Percentiles rank a stretch among this genome's conserved stretches.
Conservation (phyloP, 2,329 filamentous ascomycete species). For the Apiospora malaysiana region DNA sequence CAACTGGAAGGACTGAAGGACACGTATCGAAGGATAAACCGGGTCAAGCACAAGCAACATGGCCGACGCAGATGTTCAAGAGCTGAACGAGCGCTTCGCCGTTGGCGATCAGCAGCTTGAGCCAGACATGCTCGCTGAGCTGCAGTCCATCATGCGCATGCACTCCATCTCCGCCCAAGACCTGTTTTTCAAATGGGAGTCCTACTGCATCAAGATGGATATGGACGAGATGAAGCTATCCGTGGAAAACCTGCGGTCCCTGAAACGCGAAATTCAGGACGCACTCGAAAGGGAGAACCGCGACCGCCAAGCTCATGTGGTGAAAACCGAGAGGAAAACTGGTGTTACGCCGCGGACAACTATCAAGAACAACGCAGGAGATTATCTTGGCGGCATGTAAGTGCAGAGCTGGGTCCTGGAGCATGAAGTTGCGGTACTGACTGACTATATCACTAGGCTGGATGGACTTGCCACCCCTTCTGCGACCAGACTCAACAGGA, state of each 20-base stretch:
- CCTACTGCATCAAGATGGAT: constrained; percentile 95
- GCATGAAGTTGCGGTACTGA: constrained; percentile 29
- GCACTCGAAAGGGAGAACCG: constrained; percentile 78
- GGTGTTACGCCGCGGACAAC: constrained; percentile 67
- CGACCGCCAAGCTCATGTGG: constrained; percentile 61
- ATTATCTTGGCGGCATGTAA: constrained; percentile 83
- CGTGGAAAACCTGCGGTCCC: constrained; percentile 72
- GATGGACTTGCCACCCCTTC: constrained; percentile 70
- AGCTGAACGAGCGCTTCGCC: constrained; percentile 61
- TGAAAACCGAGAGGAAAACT: constrained; percentile 67
- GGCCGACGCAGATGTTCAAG: constrained; percentile 46
- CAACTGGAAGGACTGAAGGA: not conserved
- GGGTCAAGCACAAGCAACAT: constrained; percentile 34
- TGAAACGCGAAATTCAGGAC: constrained; percentile 89
- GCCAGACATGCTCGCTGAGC: constrained; percentile 78
- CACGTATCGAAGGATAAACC: not conserved
- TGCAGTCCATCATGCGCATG: constrained; percentile 84
- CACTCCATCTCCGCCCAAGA: constrained; percentile 84
- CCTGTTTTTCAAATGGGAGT: constrained; percentile 98
- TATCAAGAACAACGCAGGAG: constrained; percentile 48
- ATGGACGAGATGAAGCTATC: constrained; percentile 75
- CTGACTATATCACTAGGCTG: constrained; percentile 49
- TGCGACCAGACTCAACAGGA: constrained; percentile 50
- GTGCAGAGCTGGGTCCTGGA: not conserved
- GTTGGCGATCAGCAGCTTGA: constrained; percentile 65